Evolutionary conservation across 2,329 filamentous ascomycete species (phyloP), one percentile per base, ranked within the genome.

Genomic region (Exophiala alcalophila): DNA sequence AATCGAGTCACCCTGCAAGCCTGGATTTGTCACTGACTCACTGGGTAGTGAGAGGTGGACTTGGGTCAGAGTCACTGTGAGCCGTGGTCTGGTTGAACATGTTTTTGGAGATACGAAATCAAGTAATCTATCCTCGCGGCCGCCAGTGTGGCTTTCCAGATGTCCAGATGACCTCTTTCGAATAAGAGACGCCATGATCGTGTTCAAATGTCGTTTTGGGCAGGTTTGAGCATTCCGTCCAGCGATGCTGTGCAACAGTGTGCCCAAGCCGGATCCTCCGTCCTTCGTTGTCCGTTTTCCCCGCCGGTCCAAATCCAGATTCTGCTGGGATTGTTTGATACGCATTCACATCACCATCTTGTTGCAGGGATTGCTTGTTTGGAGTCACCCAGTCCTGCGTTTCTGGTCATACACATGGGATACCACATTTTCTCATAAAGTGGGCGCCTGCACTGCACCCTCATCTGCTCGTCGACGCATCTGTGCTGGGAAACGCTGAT

Each of bases 1-100:
- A 34, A 16, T 16, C 23, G 46, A 37, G 32, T 40, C 23, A 49
- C 36, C 31, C 25, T 21, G 16, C 28, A 25, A 31, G 19, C n/a
- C 11, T 25, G 14, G 31, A 49, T 49, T 49, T 49, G 47, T 49
- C 47, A 49, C 37, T 29, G 26, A n/a, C n/a, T n/a, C n/a, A n/a
- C n/a, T n/a, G n/a, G n/a, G n/a, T n/a, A n/a, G n/a, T n/a, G n/a
- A n/a, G n/a, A n/a, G n/a, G n/a, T n/a, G n/a, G n/a, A n/a, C n/a
- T n/a, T n/a, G n/a, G n/a, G n/a, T n/a, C n/a, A n/a, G n/a, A n/a
- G n/a, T n/a, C n/a, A n/a, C n/a, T n/a, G n/a, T n/a, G n/a, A n/a
- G n/a, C n/a, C n/a, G n/a, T n/a, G n/a, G 41, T 18, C 25, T 31
- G 44, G 41, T 49, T 37, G 47, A 49, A 45, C 47, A 41, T 28